These are phyloP conservation scores for Xylaria cubensis DNA, from an alignment of 495 filamentous ascomycete species.

Conservation along the genomic window DNA sequence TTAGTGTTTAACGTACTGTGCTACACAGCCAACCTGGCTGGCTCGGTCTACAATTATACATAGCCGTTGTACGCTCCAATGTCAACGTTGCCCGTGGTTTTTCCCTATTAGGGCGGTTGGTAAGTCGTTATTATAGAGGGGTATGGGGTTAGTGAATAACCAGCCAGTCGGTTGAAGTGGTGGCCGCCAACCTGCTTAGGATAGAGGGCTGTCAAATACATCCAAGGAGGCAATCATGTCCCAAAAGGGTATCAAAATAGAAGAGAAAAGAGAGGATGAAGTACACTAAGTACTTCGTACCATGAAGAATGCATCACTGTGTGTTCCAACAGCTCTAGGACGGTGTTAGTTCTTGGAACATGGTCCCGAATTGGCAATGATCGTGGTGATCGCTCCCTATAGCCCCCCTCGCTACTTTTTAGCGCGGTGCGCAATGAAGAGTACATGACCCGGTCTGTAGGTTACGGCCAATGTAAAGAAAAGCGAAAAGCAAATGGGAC, in stretches of 20 bases:
- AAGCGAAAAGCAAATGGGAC: background rate
- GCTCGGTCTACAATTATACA: background rate
- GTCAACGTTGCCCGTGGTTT: background rate
- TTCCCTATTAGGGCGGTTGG: background rate
- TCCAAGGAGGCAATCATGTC: background rate
- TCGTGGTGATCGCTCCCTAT: background rate
- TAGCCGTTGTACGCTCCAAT: too few relatives aligned
- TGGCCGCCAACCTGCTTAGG: background rate
- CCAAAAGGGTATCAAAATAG: background rate
- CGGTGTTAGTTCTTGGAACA: background rate
- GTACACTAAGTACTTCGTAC: background rate
- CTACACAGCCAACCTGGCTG: background rate
- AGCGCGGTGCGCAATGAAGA: background rate
- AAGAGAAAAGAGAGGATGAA: background rate
- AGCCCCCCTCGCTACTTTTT: constrained; percentile 8
- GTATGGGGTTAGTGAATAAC: background rate
- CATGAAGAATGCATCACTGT: background rate
- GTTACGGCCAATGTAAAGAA: background rate
- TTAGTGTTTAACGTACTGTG: background rate
- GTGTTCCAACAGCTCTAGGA: background rate
- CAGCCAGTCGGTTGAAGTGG: background rate
- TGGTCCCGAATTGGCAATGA: background rate
- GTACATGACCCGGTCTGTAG: background rate
- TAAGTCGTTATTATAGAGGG: background rate
- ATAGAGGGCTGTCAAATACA: background rate